Evolutionary conservation across 495 filamentous ascomycete species (phyloP), one percentile per base, ranked within the genome.

Genomic region (Penicillium herquei): DNA sequence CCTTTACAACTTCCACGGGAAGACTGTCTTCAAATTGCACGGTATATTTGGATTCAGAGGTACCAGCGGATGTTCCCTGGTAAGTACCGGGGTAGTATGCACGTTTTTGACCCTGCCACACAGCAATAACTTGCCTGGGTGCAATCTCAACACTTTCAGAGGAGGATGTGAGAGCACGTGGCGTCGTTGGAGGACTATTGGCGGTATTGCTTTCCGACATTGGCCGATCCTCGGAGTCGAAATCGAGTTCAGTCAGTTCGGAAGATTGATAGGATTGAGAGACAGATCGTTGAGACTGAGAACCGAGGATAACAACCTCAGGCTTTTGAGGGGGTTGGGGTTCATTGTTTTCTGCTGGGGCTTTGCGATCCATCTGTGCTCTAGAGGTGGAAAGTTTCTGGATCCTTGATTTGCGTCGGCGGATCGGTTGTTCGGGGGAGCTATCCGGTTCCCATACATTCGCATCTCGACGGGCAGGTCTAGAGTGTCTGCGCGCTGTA

Each of bases 1-100:
- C 71, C 37, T 69, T 65, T 0, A 69, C 64, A 6, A 80, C 73
- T 46, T 81, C 77, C 43, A 77, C 56, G 7, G 69, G 71, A 31
- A 54, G 46, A 47, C 72, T 77, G 42, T 75, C 74, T 49, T 80
- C 78, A 40, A 81, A 81, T 39, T 74, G 72, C 14, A 82, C 72
- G 13, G 68, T 54, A 46, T 74, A 80, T 14, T 73, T 75, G 37
- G 63, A 57, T 35, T 74, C 68, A 5, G 74, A 64, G 10, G 62
- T 65, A 7, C 72, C 73, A 45, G 70, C 61, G 7, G 76, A 68
- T 6, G 69, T 67, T 1, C 76, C 77, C 39, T 78, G 67, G 52
- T 78, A 83, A 14, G 73, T 80, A 16, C 73, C 80, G 32, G 80
- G 79, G 49, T 77, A 78, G 52, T 77, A 83, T 21, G 74, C 76